Base-by-base conservation (phyloP, 768 basidiomycete species). In the Steccherinum ochraceum region DNA sequence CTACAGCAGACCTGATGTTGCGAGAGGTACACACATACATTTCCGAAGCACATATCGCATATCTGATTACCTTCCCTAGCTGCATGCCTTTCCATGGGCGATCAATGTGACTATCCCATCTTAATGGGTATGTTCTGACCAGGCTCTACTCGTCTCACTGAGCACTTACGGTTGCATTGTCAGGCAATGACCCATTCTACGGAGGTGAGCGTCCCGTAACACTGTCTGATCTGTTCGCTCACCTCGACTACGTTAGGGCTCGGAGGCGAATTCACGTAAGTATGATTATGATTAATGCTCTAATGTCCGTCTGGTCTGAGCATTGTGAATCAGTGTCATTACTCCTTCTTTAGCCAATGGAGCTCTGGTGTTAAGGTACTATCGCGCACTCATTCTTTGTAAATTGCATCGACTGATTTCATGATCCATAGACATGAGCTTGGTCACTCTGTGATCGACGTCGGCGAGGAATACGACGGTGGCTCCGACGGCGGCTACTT, bases 391-490 rank as follows among this genome's bases (percentile, higher is more conserved):
- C 26, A 12, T 0, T 7, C 5, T n/a, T 11, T 39, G n/a, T 11
- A n/a, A n/a, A 11, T 11, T 11, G 35, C 12, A 11, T 40, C 35
- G 35, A 40, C n/a, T 11, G n/a, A 11, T 40, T 11, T 40, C 35
- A 11, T 11, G 11, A 11, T 40, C 11, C n/a, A 40, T 25, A 68
- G 67, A 4, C 88, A 89, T 58, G 88, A 89, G 64, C 77, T 89
- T 1, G 88, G 88, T 0, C 88, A 91, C 66, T 87, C 85, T 20
- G 79, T 89, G 45, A 86, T 89, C 57, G 69, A 79, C 5, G 82
- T 88, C 18, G 89, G 89, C 3, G 89, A 90, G 66, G 88, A 89
- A 67, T 89, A 91, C 60, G 89, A 90, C 56, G 88, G 87, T 12
- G 88, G 86, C 3, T 80, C 66, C 53, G n/a, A n/a, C n/a, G n/a